Percentiles rank a stretch among this genome's conserved stretches.
Evolutionary conservation across 768 basidiomycete genomes (phyloP).

Genomic region (Kwoniella sp.): DNA sequence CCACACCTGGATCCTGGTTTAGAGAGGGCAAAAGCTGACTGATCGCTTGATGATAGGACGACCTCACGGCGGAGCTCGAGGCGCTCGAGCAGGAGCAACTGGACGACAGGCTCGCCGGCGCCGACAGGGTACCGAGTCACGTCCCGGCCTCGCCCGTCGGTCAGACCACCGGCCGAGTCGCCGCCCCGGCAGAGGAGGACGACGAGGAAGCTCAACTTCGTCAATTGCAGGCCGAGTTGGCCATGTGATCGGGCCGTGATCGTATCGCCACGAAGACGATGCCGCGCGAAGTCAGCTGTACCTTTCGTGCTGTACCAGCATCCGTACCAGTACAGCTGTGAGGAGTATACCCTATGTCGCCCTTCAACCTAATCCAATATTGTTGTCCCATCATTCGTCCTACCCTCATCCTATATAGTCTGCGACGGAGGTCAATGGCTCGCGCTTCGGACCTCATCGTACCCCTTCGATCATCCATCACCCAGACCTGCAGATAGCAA

Average conservation of each 20-base stretch:
- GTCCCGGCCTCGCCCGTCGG: conserved; percentile 55
- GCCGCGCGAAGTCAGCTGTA: too few relatives aligned
- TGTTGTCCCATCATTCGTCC: too few relatives aligned
- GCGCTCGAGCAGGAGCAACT: conserved; percentile 84
- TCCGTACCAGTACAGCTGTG: too few relatives aligned
- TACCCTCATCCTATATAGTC: too few relatives aligned
- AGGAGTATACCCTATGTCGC: too few relatives aligned
- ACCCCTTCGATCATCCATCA: too few relatives aligned
- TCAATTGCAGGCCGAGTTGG: conserved; percentile 69
- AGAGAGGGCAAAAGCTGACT: neutral
- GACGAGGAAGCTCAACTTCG: conserved; percentile 87
- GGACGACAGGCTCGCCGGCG: conserved; percentile 75
- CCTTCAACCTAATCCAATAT: too few relatives aligned
- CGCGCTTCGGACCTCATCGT: too few relatives aligned
- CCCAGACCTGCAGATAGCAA: too few relatives aligned
- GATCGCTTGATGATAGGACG: conserved; percentile 57
- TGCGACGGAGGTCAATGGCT: too few relatives aligned
- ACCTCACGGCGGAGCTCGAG: conserved; percentile 71
- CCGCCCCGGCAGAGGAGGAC: conserved; percentile 62
- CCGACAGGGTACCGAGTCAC: conserved; percentile 85
- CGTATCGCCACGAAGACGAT: too few relatives aligned
- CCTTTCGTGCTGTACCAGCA: too few relatives aligned
- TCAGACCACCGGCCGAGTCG: conserved; percentile 13
- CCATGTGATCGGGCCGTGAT: conserved; percentile 43
- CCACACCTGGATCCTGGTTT: neutral